Base-by-base conservation (phyloP, 73 alveolate species). In the Paramecium bursaria region DNA sequence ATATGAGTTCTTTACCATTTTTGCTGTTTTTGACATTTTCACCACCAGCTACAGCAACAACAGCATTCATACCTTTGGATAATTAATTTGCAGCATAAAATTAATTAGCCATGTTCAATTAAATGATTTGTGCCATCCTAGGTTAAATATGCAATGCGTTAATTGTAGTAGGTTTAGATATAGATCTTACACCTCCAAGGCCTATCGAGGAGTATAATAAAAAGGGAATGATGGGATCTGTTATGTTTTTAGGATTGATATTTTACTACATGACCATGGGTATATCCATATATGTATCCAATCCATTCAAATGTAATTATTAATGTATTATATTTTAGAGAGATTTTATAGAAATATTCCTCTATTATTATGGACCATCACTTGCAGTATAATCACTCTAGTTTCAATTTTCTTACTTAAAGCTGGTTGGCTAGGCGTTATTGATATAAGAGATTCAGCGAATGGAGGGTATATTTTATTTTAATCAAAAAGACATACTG, bases 251-350 rank as follows among this genome's bases (percentile, higher is more conserved):
- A 67, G 21, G 60, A 2, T 67, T 67, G 6, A 35, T 67, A 47
- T 67, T 25, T 42, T 67, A 67, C 55, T 33, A 25, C 39, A 67
- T 67, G 82, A 39, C 82, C 10, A 19, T 67, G 22, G 60, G 60
- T 21, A 47, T 67, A 15, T 15, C 55, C 15, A 67, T 67, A 0
- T 67, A 35, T 29, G 10, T 39, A 35, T 67, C 82, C 17, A 35
- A 42, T 15, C 82, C 82, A 30, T 67, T 61, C 14, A 61, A 61
- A 61, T n/a, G n/a, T n/a, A n/a, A n/a, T n/a, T n/a, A n/a, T n/a
- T n/a, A n/a, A n/a, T n/a, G n/a, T n/a, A n/a, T n/a, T n/a, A n/a
- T n/a, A n/a, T n/a, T n/a, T n/a, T n/a, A n/a, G 53, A 15, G 25
- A 67, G 50, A 67, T 67, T 39, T 47, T 67, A 35, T 67, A 31